Conservation (phyloP, 2,329 filamentous ascomycete genomes). For the Mycogone perniciosa region DNA sequence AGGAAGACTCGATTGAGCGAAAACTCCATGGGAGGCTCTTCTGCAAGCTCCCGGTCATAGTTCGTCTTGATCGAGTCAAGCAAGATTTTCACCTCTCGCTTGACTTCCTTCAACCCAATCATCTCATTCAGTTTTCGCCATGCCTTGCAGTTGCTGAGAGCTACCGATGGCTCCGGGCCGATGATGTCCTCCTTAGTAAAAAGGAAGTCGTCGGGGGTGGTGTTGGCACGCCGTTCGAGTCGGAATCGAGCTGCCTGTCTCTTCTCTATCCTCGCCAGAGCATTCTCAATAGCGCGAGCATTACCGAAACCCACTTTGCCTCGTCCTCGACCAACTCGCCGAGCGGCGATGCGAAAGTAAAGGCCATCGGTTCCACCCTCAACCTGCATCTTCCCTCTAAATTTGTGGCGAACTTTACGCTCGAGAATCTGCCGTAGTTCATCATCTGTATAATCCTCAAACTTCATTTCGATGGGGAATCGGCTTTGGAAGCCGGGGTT, state of each 20-base stretch:
- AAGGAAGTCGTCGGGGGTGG: constrained; percentile 47
- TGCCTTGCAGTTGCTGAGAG: constrained; percentile 44
- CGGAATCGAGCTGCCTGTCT: constrained; percentile 54
- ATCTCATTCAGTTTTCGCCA: constrained; percentile 54
- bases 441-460: constrained; percentile 60
- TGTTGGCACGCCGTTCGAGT: constrained; percentile 36
- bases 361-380: constrained; percentile 54
- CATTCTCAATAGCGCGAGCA: constrained; percentile 62
- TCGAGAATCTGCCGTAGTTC: constrained; percentile 59
- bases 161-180: constrained; percentile 56
- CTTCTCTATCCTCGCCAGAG: constrained; percentile 44
- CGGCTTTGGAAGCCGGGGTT: constrained; percentile 66
- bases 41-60: constrained; percentile 58
- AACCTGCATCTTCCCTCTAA: constrained; percentile 47
- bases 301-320: constrained; percentile 67
- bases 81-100: constrained; percentile 51
- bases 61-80: constrained; percentile 58
- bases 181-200: constrained; percentile 64
- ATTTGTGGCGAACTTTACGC: constrained; percentile 48
- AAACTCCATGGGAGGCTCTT: constrained; percentile 52
- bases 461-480: constrained; percentile 59
- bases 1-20: constrained; percentile 64
- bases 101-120: constrained; percentile 56
- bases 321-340: constrained; percentile 55
- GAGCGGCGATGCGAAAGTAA: constrained; percentile 56